Evolutionary conservation across 768 basidiomycete genomes (phyloP).

Genomic region (Suillus clintonianus): DNA sequence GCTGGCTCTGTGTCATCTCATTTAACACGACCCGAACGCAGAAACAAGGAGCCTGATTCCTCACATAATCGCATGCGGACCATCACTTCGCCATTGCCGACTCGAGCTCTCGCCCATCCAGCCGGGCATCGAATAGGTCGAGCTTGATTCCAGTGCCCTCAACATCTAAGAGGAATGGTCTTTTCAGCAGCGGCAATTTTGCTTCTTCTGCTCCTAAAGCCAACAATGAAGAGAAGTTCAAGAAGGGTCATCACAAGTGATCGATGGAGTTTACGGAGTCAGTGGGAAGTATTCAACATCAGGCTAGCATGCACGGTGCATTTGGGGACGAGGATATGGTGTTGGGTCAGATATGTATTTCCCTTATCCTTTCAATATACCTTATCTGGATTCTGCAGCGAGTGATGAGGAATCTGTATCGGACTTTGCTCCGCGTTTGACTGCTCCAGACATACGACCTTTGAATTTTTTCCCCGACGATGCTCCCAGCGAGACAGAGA

Average conservation of each 20-base stretch:
- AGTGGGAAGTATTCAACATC: constrained; percentile 23
- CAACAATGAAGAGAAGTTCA: constrained; percentile 23
- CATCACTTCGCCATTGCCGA: constrained; percentile 20
- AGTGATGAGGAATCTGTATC: constrained; percentile 40
- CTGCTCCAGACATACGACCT: constrained; percentile 26
- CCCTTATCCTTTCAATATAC: neutral
- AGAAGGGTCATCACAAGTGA: constrained; percentile 27
- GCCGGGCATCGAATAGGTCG: constrained; percentile 22
- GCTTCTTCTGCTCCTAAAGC: neutral
- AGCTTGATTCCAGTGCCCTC: constrained; percentile 51
- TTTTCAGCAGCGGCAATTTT: constrained; percentile 12
- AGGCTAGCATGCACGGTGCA: constrained; percentile 12
- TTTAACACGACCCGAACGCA: constrained; percentile 15
- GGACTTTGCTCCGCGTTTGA: constrained; percentile 22
- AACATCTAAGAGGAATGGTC: constrained; percentile 31
- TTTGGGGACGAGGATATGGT: constrained; percentile 18
- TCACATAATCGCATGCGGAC: constrained; percentile 11
- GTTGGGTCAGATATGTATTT: constrained; percentile 17
- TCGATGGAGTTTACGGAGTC: constrained; percentile 30
- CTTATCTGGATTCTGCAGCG: constrained; percentile 22
- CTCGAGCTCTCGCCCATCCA: constrained; percentile 24
- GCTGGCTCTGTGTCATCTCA: constrained; percentile 13
- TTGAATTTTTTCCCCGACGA: constrained; percentile 16
- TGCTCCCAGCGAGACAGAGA: constrained; percentile 24
- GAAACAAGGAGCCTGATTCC: neutral